Base-by-base conservation (phyloP, 371 early-diverging fungal genomes). In the Umbelopsis sp. region DNA sequence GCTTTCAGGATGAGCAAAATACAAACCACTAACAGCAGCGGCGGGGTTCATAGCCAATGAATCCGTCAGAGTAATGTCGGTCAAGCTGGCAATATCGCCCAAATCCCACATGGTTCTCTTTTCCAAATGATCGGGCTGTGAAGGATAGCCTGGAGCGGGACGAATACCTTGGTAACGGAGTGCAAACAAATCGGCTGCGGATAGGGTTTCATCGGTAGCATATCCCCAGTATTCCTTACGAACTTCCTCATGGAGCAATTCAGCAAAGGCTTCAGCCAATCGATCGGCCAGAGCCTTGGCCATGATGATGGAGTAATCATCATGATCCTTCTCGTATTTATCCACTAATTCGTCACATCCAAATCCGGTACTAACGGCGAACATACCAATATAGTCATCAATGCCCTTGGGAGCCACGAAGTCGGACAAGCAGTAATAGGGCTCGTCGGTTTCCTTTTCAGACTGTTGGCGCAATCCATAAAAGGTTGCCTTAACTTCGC, bases 141-240 rank as follows among this genome's bases (percentile, higher is more conserved):
- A 90, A 44, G 94, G 94, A 67, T 94, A 94, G 38, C 94, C 97
- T 4, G 96, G 96, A 0, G 97, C 97, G 20, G 96, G 96, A 24
- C 96, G 91, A 70, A 96, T 96, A 63, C 96, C 97, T 75, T 92
- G 91, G 76, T 96, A 96, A 74, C 94, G 94, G 70, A 96, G 88
- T 71, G 91, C 86, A 77, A 95, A 85, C 83, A 96, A 72, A 41
- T 93, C 94, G 53, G 87, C 87, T 35, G 92, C 80, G n/a, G 86
- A 78, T 67, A 96, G 80, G 1, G 76, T 76, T 79, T 96, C 96
- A 12, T 92, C 83, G 7, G 86, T 79, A 7, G 92, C 86, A 82
- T 95, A 96, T 25, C 95, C 96, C 97, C 97, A 96, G 51, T 89
- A 83, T 18, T 89, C 85, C 63, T 86, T 89, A 29, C 97, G 91